phyloP scores from a whole-genome alignment of 306 rosid genomes.

The Pyrus betulifolia region DNA sequence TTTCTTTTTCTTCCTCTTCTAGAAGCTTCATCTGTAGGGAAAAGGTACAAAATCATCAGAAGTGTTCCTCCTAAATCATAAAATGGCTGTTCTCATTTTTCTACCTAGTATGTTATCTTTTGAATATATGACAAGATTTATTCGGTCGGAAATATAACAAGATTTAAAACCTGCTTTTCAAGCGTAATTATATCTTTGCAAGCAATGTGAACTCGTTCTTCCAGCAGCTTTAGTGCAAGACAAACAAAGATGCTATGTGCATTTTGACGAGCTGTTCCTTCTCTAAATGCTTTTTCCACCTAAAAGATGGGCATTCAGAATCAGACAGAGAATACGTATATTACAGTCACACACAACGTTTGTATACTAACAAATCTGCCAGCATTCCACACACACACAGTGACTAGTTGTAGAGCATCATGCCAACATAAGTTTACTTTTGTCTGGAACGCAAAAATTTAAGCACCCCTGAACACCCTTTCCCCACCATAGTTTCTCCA shows the following conservation, averaged over 20 bases:
- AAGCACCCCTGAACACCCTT: background rate
- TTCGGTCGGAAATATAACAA: slow-evolving; percentile 4
- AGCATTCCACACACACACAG: background rate
- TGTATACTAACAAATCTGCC: background rate
- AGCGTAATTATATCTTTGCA: slow-evolving; percentile 94
- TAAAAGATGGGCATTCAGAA: slow-evolving; percentile 31
- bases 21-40: slow-evolving; percentile 82
- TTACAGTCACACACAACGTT: background rate
- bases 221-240: slow-evolving; percentile 88
- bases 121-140: slow-evolving; percentile 18
- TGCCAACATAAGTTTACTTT: background rate
- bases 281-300: slow-evolving; percentile 99
- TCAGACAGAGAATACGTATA: slow-evolving; percentile 16
- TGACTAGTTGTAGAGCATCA: background rate
- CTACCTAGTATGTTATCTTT: slow-evolving; percentile 2
- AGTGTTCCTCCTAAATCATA: slow-evolving; percentile 8
- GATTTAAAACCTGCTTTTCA: slow-evolving; percentile 82
- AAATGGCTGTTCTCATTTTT: background rate
- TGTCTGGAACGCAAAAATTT: background rate
- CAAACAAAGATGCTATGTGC: slow-evolving; percentile 98
- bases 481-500: background rate
- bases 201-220: slow-evolving; percentile 93
- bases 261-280: slow-evolving; percentile 99
- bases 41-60: slow-evolving; percentile 18
- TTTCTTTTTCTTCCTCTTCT: slow-evolving; percentile 99